A percentile compares a stretch with the other conserved stretches of the same genome.
Conservation (phyloP, 225 moss, liverwort and hornwort species). For the Lunularia cruciata region DNA sequence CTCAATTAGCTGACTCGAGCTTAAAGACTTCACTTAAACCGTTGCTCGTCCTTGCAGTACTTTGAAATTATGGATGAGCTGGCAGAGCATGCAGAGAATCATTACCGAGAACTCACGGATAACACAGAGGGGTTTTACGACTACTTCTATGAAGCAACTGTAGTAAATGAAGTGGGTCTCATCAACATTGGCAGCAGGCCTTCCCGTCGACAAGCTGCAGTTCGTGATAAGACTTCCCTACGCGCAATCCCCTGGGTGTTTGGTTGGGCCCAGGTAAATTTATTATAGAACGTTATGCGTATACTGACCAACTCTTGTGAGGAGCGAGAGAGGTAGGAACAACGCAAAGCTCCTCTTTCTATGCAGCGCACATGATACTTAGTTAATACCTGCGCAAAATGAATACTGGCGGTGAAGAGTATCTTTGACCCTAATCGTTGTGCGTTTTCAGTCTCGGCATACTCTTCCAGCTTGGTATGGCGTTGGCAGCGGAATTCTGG, state of each 20-base stretch:
- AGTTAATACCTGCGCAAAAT: too few species aligned
- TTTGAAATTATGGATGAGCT: slow-evolving; percentile 71
- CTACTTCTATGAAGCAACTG: slow-evolving; percentile 92
- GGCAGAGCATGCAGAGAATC: slow-evolving; percentile 71
- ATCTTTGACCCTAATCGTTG: background rate
- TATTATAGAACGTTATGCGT: too few species aligned
- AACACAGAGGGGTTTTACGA: slow-evolving; percentile 96
- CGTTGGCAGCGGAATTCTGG: slow-evolving; percentile 80
- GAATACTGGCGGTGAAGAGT: background rate
- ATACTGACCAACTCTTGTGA: too few species aligned
- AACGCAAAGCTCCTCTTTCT: too few species aligned
- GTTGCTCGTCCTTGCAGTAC: slow-evolving; percentile 45
- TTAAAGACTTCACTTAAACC: background rate
- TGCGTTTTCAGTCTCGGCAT: slow-evolving; percentile 78
- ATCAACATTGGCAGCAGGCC: slow-evolving; percentile 99
- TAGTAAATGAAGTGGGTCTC: slow-evolving; percentile 90
- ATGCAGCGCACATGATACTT: too few species aligned
- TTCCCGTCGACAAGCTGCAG: slow-evolving; percentile 78
- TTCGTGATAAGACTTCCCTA: slow-evolving; percentile 93
- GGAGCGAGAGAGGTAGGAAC: too few species aligned
- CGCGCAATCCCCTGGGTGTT: slow-evolving; percentile 99
- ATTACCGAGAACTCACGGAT: slow-evolving; percentile 89
- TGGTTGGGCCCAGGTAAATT: slow-evolving; percentile 99
- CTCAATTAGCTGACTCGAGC: background rate
- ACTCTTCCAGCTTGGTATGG: slow-evolving; percentile 98